These are phyloP conservation scores for barley (Hordeum vulgare) DNA, from an alignment of 176 grass and related monocot genomes.

Conservation along the genomic window DNA sequence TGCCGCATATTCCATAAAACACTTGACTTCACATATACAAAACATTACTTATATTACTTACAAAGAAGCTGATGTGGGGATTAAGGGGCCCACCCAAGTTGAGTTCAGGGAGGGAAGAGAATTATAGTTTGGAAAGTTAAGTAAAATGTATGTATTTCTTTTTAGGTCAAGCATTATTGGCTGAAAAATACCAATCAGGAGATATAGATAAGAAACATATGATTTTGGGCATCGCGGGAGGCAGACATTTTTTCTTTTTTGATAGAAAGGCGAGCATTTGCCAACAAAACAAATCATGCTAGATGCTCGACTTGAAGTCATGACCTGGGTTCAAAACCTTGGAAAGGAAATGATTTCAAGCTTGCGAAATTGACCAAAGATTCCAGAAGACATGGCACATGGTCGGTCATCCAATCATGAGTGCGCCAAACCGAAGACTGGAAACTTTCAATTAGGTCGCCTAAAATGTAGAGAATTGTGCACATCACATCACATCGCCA, in stretches of 20 bases:
- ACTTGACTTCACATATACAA: not conserved
- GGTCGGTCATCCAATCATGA: not conserved
- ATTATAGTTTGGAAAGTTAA: too few relatives aligned
- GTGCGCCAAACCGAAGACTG: not conserved
- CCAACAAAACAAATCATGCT: not conserved
- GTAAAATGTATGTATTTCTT: too few relatives aligned
- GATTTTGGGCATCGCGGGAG: too few relatives aligned
- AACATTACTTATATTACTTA: too few relatives aligned
- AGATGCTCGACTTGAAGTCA: not conserved
- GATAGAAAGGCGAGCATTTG: not conserved
- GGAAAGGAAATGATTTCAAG: not conserved
- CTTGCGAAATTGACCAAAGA: not conserved
- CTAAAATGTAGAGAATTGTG: not conserved
- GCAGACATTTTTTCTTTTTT: too few relatives aligned
- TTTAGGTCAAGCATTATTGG: too few relatives aligned
- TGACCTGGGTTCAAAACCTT: not conserved
- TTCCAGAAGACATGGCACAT: not conserved
- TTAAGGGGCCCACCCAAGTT: too few relatives aligned
- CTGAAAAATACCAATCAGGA: too few relatives aligned
- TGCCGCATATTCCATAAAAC: not conserved
- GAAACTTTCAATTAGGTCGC: not conserved
- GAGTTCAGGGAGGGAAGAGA: too few relatives aligned
- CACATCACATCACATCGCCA: not conserved
- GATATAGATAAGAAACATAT: not conserved
- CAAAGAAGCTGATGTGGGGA: too few relatives aligned